Conservation (phyloP, 2,329 filamentous ascomycete species). For the Pyrenophora teres region DNA sequence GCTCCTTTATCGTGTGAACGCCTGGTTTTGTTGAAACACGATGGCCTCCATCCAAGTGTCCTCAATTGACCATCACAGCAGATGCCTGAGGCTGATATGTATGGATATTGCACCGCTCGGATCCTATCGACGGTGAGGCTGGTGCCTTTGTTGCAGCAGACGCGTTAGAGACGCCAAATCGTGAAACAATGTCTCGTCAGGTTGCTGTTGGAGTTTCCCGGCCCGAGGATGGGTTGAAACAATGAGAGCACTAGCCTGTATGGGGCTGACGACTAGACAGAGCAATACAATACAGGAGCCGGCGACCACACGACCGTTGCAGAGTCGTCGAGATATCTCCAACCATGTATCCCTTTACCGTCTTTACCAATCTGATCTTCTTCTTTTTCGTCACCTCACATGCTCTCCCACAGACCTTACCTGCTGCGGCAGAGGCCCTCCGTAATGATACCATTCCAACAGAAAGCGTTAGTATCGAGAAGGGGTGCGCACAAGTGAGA, state of each 20-base stretch:
- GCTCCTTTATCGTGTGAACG: too few species aligned
- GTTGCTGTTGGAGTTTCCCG: not conserved
- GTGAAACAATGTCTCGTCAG: constrained; percentile 1
- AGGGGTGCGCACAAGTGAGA: constrained; percentile 28
- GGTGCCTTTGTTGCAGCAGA: too few species aligned
- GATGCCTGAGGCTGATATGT: not conserved
- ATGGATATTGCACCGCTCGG: not conserved
- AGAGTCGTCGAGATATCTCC: too few species aligned
- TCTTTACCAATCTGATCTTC: not conserved
- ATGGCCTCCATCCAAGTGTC: too few species aligned
- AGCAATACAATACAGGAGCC: not conserved
- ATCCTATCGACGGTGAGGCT: not conserved
- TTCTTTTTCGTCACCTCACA: not conserved
- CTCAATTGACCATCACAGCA: not conserved
- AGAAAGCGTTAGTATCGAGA: not conserved
- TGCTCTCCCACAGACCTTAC: not conserved
- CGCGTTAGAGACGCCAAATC: not conserved
- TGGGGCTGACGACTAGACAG: too few species aligned
- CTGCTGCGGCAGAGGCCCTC: not conserved
- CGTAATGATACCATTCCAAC: not conserved
- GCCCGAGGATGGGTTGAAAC: constrained; percentile 14
- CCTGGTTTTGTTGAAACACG: too few species aligned
- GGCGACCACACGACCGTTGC: too few species aligned
- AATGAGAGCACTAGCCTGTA: constrained; percentile 6
- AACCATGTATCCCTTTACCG: not conserved